Evolutionary conservation across 805 yeast genomes (phyloP).

Genomic region (Wickerhamiella musiphila): DNA sequence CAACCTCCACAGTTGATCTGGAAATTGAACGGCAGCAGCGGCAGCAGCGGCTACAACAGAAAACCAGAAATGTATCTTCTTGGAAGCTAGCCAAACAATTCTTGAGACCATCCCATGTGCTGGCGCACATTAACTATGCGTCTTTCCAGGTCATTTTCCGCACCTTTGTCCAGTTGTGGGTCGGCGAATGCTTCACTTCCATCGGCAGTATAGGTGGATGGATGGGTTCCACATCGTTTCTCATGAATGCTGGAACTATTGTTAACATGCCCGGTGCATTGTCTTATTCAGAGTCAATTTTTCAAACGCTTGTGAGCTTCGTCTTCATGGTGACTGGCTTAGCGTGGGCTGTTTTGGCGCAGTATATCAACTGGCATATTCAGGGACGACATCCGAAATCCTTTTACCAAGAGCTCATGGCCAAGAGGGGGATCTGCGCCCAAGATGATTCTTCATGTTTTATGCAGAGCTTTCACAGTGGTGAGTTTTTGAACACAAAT

Average conservation of each 20-base stretch:
- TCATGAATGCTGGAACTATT: slow-evolving; percentile 8
- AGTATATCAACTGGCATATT: slow-evolving; percentile 15
- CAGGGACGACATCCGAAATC: background rate
- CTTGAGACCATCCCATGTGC: background rate
- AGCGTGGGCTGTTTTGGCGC: slow-evolving; percentile 13
- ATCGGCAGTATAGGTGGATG: slow-evolving; percentile 7
- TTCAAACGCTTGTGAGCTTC: slow-evolving; percentile 9
- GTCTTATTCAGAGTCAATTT: slow-evolving; percentile 7
- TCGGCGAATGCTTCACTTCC: slow-evolving; percentile 7
- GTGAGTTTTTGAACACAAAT: background rate
- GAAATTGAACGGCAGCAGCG: too few relatives aligned
- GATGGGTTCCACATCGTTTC: slow-evolving; percentile 14
- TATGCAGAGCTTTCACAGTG: background rate
- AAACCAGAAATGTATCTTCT: too few relatives aligned
- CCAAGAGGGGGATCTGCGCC: background rate
- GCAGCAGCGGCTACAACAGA: too few relatives aligned
- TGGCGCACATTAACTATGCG: slow-evolving; percentile 5
- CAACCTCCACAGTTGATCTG: too few relatives aligned
- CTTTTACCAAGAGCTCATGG: background rate
- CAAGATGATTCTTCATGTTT: background rate
- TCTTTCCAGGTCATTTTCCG: slow-evolving; percentile 12
- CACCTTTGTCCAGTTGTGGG: slow-evolving; percentile 13
- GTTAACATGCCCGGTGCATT: slow-evolving; percentile 15
- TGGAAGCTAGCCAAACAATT: background rate
- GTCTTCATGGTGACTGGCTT: slow-evolving; percentile 8